Evolutionary conservation across 257 asterid genomes (phyloP), one percentile per base, ranked within the genome.

Genomic region (Nicotiana tomentosiformis): DNA sequence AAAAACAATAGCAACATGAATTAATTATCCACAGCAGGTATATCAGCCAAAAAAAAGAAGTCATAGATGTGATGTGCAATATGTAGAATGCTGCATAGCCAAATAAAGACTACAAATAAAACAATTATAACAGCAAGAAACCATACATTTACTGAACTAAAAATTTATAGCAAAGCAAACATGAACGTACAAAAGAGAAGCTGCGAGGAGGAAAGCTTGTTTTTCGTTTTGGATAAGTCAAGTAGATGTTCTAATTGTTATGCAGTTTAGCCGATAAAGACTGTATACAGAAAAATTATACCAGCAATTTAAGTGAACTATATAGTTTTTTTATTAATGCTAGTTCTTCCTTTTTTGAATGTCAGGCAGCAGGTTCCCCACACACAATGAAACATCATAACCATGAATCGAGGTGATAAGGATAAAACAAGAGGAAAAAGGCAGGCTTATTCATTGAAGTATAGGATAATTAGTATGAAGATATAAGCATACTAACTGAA

Each of bases 1-100:
- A 26, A 83, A 81, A 70, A 77, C 9, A 66, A 82, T 64, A 51
- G 5, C 20, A 15, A 82, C 39, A 68, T 29, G 55, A 80, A 79
- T 55, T 26, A 74, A 12, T 15, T 74, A 60, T 74, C 80, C 43
- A 72, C 17, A 23, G 18, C 37, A 43, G 61, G 37, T 43, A 23
- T 3, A 43, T 20, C 60, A 10, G 26, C 58, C 58, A 20, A 7
- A 49, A 74, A 49, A 49, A 7, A 26, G 7, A 51, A 49, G 12
- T 23, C 39, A 74, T 39, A 74, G 62, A 74, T 74, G 26, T 49
- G 62, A 74, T 74, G 26, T 49, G 11, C 26, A 49, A 74, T 51
- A 74, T 3, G 23, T 26, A 74, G 80, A 74, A 23, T 7, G 43
- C 43, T 74, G 43, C 39, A 74, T 49, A 49, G 43, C 39, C 37